Base-by-base conservation (phyloP, 2,329 filamentous ascomycete genomes). In the Nothopassalora personata region DNA sequence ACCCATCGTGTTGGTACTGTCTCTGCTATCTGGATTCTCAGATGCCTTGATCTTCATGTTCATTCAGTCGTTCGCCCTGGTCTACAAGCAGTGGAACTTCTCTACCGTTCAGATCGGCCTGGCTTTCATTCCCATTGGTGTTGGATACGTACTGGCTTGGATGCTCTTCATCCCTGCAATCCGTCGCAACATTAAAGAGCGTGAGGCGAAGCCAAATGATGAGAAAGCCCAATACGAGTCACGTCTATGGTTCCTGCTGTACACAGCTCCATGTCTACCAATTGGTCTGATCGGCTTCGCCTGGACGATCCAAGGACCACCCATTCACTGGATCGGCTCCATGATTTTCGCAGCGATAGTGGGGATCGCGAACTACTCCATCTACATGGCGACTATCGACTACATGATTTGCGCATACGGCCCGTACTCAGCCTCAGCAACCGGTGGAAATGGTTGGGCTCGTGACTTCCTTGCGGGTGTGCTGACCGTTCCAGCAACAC, bases 21-120 rank as follows among this genome's bases (percentile, higher is more conserved):
- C 88, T 0, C 80, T 90, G 0, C 84, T 91, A 2, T 88, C 84
- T 3, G 87, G 88, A 45, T 91, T 91, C 77, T 86, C 84, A 11
- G 88, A 90, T 59, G 87, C 87, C 9, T 81, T 91, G 5, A 90
- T 91, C 73, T 91, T 91, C 78, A 90, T 90, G 82, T 90, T 89
- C 73, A 85, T 91, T 61, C 86, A 91, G 71, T 89, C 86, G 0
- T 91, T 89, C 66, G 73, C 77, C 0, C 77, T 90, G 3, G 87
- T 91, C 1, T 90, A 89, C 70, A 72, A 76, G 10, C 85, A 89
- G 67, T 91, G 86, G 86, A 68, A 74, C 49, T 91, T 90, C 67
- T 73, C 73, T n/a, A 79, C 81, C 5, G 74, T 86, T 1, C 73
- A 80, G 15, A 71, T 86, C 1, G 86, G 86, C 1, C 75, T 89